Evolutionary conservation across 129 eudicot genomes (phyloP).

Genomic region (Smallanthus sonchifolius): DNA sequence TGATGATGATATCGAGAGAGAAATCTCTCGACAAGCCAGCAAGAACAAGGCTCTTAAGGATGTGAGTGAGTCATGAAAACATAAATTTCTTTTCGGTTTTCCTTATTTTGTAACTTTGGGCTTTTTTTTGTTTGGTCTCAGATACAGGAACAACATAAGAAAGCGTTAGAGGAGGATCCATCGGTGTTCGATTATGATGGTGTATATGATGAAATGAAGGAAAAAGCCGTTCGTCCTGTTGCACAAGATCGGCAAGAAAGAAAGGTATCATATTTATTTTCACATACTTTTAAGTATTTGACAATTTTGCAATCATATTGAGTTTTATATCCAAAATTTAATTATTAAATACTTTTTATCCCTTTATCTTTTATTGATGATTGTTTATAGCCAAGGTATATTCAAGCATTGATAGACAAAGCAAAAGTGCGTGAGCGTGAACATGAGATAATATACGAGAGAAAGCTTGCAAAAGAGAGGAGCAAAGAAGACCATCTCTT

Average conservation of each 20-base stretch:
- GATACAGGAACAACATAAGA: slow-evolving; percentile 94
- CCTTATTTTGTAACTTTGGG: neutral
- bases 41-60: slow-evolving; percentile 83
- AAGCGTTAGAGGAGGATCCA: slow-evolving; percentile 94
- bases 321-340: neutral
- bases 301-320: neutral
- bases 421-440: slow-evolving; percentile 82
- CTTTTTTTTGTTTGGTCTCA: neutral
- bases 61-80: slow-evolving; percentile 32
- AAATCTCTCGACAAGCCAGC: slow-evolving; percentile 83
- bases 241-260: slow-evolving; percentile 66
- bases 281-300: neutral
- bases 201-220: slow-evolving; percentile 82
- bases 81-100: neutral
- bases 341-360: neutral
- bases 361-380: neutral
- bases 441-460: slow-evolving; percentile 81
- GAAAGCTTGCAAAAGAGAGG: slow-evolving; percentile 91
- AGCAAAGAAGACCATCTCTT: slow-evolving; percentile 73
- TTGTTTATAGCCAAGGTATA: slow-evolving; percentile 60
- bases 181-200: slow-evolving; percentile 87
- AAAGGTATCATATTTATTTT: slow-evolving; percentile 43
- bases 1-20: slow-evolving; percentile 74
- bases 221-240: slow-evolving; percentile 55
- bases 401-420: slow-evolving; percentile 63